Evolutionary conservation across 768 basidiomycete species (phyloP).

Genomic region (Crucibulum laeve): DNA sequence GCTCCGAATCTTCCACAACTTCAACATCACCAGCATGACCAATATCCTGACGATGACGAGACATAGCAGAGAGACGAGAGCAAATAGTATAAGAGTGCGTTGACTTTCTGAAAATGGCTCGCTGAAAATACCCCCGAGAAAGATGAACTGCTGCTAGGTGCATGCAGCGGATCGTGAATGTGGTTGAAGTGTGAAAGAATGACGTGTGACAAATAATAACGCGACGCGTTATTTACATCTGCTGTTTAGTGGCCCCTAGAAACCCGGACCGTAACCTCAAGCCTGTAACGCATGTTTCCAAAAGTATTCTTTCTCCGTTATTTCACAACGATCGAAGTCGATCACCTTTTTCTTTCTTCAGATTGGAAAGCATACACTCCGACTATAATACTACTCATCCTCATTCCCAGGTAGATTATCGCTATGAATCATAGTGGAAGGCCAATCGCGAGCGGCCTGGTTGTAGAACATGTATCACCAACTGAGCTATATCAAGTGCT

Average conservation of each 20-base stretch:
- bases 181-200: not conserved
- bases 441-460: conserved; percentile 22
- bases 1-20: conserved; percentile 67
- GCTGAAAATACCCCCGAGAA: too few species aligned
- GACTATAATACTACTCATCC: too few species aligned
- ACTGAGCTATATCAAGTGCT: conserved; percentile 67
- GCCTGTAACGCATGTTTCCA: too few species aligned
- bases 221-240: conserved; percentile 30
- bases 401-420: too few species aligned
- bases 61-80: conserved; percentile 6
- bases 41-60: conserved; percentile 2
- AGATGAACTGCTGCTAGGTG: too few species aligned
- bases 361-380: too few species aligned
- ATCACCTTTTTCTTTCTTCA: not conserved
- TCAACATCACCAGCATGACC: conserved; percentile 19
- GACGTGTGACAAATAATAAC: conserved; percentile 8
- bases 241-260: conserved; percentile 13
- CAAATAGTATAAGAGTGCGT: conserved; percentile 1
- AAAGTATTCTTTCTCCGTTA: not conserved
- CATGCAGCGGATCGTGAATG: not conserved
- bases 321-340: not conserved
- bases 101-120: too few species aligned
- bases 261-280: too few species aligned
- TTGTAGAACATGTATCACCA: conserved; percentile 44
- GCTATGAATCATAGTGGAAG: conserved; percentile 23